Percentiles rank a stretch among this genome's conserved stretches.
Evolutionary conservation across 345 rosid genomes (phyloP).

Genomic region (Noccaea bulbosa): DNA sequence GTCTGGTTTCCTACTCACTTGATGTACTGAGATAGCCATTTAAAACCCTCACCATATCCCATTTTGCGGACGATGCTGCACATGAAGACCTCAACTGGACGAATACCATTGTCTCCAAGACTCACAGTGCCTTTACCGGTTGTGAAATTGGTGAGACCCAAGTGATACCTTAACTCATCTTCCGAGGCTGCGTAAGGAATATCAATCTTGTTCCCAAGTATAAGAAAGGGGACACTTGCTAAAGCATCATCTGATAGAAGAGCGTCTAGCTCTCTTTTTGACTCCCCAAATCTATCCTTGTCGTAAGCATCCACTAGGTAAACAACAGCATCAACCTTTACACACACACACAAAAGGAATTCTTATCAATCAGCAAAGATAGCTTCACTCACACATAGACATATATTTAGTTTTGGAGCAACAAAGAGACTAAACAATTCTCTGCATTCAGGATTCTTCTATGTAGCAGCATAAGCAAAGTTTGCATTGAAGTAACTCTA

Average conservation of each 20-base stretch:
- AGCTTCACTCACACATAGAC: background rate
- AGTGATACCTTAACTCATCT: conserved; percentile 63
- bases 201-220: conserved; percentile 82
- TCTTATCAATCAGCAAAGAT: conserved; percentile 18
- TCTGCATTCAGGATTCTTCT: background rate
- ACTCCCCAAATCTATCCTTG: conserved; percentile 72
- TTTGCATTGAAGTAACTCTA: too few species aligned
- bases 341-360: background rate
- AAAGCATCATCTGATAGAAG: conserved; percentile 71
- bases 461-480: background rate
- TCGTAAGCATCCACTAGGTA: conserved; percentile 79
- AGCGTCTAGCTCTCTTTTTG: conserved; percentile 72
- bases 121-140: conserved; percentile 70
- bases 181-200: conserved; percentile 80
- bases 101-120: conserved; percentile 52
- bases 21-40: conserved; percentile 77
- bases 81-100: conserved; percentile 81
- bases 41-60: conserved; percentile 86
- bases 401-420: too few species aligned
- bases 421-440: too few species aligned
- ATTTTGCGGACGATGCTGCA: conserved; percentile 85
- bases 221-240: conserved; percentile 63
- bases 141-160: conserved; percentile 76
- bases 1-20: conserved; percentile 43
- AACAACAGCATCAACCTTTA: conserved; percentile 79